Evolutionary conservation across 2,329 filamentous ascomycete species (phyloP).

Genomic region (Aspergillus sp.): DNA sequence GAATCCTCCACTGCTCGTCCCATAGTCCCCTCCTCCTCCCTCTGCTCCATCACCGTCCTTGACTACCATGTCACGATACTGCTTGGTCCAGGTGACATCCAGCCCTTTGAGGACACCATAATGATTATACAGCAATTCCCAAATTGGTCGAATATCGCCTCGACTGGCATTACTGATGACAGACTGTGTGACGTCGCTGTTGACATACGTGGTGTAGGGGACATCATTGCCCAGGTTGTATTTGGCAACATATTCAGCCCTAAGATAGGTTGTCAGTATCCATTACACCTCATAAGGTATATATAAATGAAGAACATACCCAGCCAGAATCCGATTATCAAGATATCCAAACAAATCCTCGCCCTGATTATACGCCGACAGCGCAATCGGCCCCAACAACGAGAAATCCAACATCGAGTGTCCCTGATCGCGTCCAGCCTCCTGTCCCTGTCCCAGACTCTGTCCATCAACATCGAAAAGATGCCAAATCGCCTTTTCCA

Average conservation of each 20-base stretch:
- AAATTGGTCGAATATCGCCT: slow-evolving; percentile 33
- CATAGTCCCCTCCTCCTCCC: slow-evolving; percentile 44
- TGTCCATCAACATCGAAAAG: too few species aligned
- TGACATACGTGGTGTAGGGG: slow-evolving; percentile 38
- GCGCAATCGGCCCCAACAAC: slow-evolving; percentile 37
- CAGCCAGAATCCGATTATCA: slow-evolving; percentile 28
- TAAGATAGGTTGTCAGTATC: not conserved
- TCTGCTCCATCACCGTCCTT: slow-evolving; percentile 33
- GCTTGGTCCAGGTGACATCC: slow-evolving; percentile 26
- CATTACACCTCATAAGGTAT: too few species aligned
- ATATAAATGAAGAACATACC: slow-evolving; percentile 15
- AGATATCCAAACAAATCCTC: slow-evolving; percentile 34
- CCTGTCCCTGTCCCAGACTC: slow-evolving; percentile 26
- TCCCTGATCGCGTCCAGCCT: slow-evolving; percentile 44
- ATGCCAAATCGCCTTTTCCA: too few species aligned
- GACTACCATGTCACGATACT: slow-evolving; percentile 8
- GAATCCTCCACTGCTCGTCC: slow-evolving; percentile 36
- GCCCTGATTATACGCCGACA: slow-evolving; percentile 42
- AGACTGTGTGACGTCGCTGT: slow-evolving; percentile 31
- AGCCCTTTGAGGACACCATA: slow-evolving; percentile 32
- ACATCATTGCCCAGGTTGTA: slow-evolving; percentile 42
- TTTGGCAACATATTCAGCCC: slow-evolving; percentile 22
- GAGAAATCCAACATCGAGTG: slow-evolving; percentile 39
- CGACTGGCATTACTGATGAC: slow-evolving; percentile 28
- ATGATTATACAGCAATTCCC: slow-evolving; percentile 38